Evolutionary conservation across 441 rosid genomes (phyloP).

Genomic region (Erysimum cheiri): DNA sequence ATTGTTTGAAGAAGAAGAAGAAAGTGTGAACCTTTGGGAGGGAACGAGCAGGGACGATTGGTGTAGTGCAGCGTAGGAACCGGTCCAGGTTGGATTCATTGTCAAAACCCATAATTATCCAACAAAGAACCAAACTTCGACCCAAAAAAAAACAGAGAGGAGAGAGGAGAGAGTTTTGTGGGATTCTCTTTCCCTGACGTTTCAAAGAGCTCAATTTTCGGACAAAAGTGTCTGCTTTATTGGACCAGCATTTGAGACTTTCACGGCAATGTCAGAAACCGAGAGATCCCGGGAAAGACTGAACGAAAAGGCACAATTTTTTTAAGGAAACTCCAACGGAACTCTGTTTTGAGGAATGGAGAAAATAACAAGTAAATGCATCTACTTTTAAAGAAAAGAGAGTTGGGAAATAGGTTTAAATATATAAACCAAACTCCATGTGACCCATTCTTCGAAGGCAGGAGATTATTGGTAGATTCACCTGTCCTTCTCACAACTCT

Average conservation of each 20-base stretch:
- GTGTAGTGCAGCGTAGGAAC: conserved; percentile 82
- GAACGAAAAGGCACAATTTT: background rate
- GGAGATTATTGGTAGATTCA: conserved; percentile 31
- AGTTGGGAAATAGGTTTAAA: conserved; percentile 24
- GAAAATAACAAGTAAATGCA: conserved; percentile 14
- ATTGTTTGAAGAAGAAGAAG: conserved; percentile 4
- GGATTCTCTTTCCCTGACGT: conserved; percentile 34
- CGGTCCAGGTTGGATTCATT: conserved; percentile 75
- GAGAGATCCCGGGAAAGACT: conserved; percentile 27
- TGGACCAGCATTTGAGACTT: conserved; percentile 38
- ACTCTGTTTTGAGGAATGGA: conserved; percentile 30
- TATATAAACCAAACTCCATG: conserved; percentile 32
- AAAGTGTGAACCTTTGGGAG: conserved; percentile 48
- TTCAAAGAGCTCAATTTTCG: conserved; percentile 22
- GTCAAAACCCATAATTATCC: conserved; percentile 25
- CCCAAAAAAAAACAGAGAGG: conserved; percentile 30
- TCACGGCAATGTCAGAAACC: conserved; percentile 38
- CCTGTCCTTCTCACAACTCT: conserved; percentile 45
- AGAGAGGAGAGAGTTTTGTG: conserved; percentile 30
- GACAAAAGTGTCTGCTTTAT: conserved; percentile 37
- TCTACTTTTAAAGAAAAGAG: background rate
- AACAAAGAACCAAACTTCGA: conserved; percentile 19
- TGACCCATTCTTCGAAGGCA: conserved; percentile 41
- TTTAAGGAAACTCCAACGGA: conserved; percentile 9
- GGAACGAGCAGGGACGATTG: conserved; percentile 63